Percentiles rank a stretch among this genome's conserved stretches.
phyloP scores from a whole-genome alignment of 352 stramenopile species.

The Pythium utonaiense region DNA sequence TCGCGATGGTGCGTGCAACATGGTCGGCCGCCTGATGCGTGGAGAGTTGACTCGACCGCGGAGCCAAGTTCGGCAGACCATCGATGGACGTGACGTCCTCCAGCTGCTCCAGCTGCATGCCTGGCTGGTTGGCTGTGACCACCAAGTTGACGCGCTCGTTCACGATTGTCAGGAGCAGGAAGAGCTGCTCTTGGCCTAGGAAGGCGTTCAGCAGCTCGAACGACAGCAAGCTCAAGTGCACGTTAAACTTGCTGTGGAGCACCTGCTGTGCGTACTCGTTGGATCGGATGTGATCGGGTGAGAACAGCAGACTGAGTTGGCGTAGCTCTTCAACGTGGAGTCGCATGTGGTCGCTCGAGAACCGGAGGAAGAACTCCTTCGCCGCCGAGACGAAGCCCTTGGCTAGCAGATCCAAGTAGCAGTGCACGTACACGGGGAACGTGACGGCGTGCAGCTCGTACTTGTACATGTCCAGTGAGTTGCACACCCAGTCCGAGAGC shows the following conservation, averaged over 20 bases:
- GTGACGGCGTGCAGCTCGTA: constrained; percentile 75
- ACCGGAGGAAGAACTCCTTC: constrained; percentile 54
- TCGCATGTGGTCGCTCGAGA: constrained; percentile 58
- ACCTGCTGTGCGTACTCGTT: constrained; percentile 82
- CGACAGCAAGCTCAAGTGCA: constrained; percentile 77
- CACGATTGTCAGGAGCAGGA: constrained; percentile 68
- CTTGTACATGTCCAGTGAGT: constrained; percentile 85
- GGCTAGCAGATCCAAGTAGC: constrained; percentile 70
- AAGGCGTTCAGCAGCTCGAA: constrained; percentile 83
- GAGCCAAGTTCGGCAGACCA: constrained; percentile 39
- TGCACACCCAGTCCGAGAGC: constrained; percentile 81
- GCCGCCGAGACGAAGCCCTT: constrained; percentile 56
- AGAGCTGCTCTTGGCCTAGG: constrained; percentile 72
- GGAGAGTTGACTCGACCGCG: constrained; percentile 25
- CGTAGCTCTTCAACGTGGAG: constrained; percentile 72
- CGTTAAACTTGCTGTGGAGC: constrained; percentile 80
- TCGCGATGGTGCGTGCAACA: constrained; percentile 45
- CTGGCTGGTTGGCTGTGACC: constrained; percentile 68
- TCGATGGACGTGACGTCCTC: constrained; percentile 35
- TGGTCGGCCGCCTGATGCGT: constrained; percentile 57
- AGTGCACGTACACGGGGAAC: constrained; percentile 82
- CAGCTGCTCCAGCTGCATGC: constrained; percentile 60
- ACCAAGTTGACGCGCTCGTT: constrained; percentile 78
- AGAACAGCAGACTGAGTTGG: constrained; percentile 57
- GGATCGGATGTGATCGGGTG: constrained; percentile 50